Conservation (phyloP, 2,329 filamentous ascomycete genomes). For the Alternaria sp. region DNA sequence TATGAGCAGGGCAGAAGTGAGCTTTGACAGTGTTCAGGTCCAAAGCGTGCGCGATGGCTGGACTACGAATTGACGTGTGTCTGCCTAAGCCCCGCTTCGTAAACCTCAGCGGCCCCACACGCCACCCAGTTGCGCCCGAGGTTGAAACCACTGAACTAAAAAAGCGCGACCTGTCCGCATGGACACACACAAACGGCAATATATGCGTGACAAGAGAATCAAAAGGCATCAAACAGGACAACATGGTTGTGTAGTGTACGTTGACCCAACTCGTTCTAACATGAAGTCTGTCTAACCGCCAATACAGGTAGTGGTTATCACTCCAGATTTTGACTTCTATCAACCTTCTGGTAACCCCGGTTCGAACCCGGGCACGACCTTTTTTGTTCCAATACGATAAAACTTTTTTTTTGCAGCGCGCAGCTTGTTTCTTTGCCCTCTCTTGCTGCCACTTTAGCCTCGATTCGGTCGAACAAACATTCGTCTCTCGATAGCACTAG, state of each 20-base stretch:
- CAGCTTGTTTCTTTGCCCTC: no score
- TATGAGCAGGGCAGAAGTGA: background rate
- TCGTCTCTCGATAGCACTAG: no score
- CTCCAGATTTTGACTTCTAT: constrained; percentile 20
- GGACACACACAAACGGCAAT: background rate
- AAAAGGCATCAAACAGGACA: background rate
- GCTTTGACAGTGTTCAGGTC: background rate
- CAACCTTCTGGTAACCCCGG: constrained; percentile 20
- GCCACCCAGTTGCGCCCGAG: background rate
- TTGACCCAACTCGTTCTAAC: background rate
- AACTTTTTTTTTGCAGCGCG: background rate
- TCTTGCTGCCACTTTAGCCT: no score
- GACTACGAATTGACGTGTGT: background rate
- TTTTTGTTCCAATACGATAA: background rate
- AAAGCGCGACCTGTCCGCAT: no score
- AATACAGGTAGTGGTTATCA: constrained; percentile 20
- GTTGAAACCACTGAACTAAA: background rate
- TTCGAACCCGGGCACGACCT: constrained; percentile 18
- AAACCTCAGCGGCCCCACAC: background rate
- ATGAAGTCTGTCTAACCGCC: constrained; percentile 9
- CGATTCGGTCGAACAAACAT: no score
- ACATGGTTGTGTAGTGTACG: constrained; percentile 16
- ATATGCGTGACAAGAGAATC: rapidly evolving
- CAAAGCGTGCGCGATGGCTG: background rate
- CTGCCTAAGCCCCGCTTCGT: background rate